These are phyloP conservation scores for Choricystis sp. DNA, from an alignment of 139 green algal genomes.

Conservation along the genomic window DNA sequence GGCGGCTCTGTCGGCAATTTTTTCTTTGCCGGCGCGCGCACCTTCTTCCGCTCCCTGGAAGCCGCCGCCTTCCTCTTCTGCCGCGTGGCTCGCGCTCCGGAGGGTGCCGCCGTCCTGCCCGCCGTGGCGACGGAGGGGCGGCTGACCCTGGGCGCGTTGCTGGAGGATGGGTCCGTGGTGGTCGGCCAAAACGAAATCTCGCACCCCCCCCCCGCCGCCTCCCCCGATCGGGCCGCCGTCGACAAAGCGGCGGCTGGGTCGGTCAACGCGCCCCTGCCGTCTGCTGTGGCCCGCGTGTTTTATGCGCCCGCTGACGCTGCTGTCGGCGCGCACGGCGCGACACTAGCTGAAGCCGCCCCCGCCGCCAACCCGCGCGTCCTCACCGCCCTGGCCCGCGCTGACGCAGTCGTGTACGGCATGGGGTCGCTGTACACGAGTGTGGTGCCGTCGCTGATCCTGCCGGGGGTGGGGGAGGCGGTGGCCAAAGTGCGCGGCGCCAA, in stretches of 20 bases:
- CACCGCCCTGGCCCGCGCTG: slow-evolving; percentile 32
- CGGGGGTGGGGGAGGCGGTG: slow-evolving; percentile 72
- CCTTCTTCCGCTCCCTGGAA: slow-evolving; percentile 93
- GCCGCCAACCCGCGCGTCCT: slow-evolving; percentile 51
- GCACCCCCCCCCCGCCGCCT: slow-evolving; percentile 26
- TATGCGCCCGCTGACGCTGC: not conserved
- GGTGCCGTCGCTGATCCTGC: slow-evolving; percentile 69
- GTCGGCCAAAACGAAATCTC: slow-evolving; percentile 90
- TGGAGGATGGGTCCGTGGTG: slow-evolving; percentile 76
- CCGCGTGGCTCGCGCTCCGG: slow-evolving; percentile 52
- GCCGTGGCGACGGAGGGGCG: slow-evolving; percentile 84
- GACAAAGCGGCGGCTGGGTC: not conserved
- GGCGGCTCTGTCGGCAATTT: slow-evolving; percentile 96
- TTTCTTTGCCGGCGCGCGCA: slow-evolving; percentile 94
- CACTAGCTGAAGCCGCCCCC: slow-evolving; percentile 78
- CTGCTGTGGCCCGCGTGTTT: not conserved
- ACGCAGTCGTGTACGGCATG: slow-evolving; percentile 92
- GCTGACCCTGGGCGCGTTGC: slow-evolving; percentile 85
- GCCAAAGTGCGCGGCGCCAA: slow-evolving; percentile 32
- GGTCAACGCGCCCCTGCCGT: not conserved
- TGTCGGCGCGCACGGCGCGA: not conserved
- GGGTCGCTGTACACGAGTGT: slow-evolving; percentile 96
- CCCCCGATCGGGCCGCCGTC: not conserved
- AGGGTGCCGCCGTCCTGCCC: slow-evolving; percentile 62
- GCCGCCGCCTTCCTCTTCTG: slow-evolving; percentile 93